Percentiles rank a stretch among this genome's conserved stretches.
Evolutionary conservation across 164 flowering plant genomes (phyloP).

Genomic region (Houttuynia cordata): DNA sequence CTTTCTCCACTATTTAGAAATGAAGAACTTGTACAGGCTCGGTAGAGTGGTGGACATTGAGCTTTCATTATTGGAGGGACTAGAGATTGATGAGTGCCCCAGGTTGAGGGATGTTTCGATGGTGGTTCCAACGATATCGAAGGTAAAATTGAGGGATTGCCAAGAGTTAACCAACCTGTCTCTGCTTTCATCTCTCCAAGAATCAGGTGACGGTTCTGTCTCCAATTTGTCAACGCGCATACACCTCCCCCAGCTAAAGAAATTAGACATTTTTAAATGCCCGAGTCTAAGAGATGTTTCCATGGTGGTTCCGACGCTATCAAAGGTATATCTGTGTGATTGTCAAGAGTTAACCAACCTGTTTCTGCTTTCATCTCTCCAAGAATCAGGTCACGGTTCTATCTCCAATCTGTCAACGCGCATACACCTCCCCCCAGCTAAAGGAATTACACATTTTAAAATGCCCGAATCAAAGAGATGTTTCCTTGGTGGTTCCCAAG

Average conservation of each 20-base stretch:
- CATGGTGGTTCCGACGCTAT: too few relatives aligned
- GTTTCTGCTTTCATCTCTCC: neutral
- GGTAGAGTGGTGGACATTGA: slow-evolving; percentile 10
- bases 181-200: neutral
- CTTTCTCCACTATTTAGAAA: slow-evolving; percentile 1
- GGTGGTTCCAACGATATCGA: slow-evolving; percentile 16
- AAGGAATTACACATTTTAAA: neutral
- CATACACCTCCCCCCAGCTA: too few relatives aligned
- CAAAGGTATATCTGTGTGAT: too few relatives aligned
- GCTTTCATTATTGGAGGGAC: slow-evolving; percentile 13
- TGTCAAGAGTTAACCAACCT: neutral
- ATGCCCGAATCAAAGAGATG: neutral
- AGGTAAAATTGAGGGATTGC: neutral
- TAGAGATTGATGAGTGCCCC: neutral
- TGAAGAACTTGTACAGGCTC: slow-evolving; percentile 9
- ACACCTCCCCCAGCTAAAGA: too few relatives aligned
- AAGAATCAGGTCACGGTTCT: too few relatives aligned
- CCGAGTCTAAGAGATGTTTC: neutral
- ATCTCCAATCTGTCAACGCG: too few relatives aligned
- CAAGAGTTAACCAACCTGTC: neutral
- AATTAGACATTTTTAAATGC: neutral
- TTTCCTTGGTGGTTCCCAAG: too few relatives aligned
- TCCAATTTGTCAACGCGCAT: too few relatives aligned
- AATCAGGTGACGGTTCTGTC: too few relatives aligned
- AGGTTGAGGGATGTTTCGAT: slow-evolving; percentile 3